Percentiles rank a stretch among this genome's conserved stretches.
Conservation (phyloP, 192 early-diverging fungal species). For the Backusella morwellensis region DNA sequence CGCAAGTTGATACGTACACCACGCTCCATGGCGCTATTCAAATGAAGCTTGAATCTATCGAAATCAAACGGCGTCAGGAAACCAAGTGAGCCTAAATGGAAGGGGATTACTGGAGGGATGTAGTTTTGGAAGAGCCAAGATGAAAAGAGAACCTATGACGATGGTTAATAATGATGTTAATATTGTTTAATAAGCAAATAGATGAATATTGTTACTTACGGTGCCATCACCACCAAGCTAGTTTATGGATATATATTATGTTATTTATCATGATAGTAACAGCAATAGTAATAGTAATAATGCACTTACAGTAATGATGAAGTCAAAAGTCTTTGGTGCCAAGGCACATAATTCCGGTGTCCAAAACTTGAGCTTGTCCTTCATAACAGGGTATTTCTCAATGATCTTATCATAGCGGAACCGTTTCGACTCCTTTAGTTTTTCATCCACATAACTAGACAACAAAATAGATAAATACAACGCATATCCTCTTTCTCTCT, state of each 20-base stretch:
- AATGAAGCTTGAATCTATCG: slow-evolving; percentile 52
- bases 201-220: slow-evolving; percentile 27
- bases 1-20: slow-evolving; percentile 86
- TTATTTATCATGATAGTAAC: neutral
- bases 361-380: slow-evolving; percentile 69
- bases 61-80: slow-evolving; percentile 93
- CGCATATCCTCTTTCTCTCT: neutral
- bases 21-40: slow-evolving; percentile 43
- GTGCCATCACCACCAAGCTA: slow-evolving; percentile 95
- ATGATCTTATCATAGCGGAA: slow-evolving; percentile 49
- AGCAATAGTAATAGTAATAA: neutral
- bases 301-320: slow-evolving; percentile 73
- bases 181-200: neutral
- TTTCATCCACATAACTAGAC: slow-evolving; percentile 59
- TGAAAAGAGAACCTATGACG: slow-evolving; percentile 66
- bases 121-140: slow-evolving; percentile 88
- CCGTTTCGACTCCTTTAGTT: slow-evolving; percentile 50
- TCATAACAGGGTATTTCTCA: slow-evolving; percentile 38
- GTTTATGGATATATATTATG: neutral
- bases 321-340: slow-evolving; percentile 75
- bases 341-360: slow-evolving; percentile 66
- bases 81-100: slow-evolving; percentile 92
- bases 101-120: slow-evolving; percentile 93
- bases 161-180: neutral
- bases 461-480: neutral